phyloP scores from a whole-genome alignment of 73 alveolate genomes.

The Symbiodinium pilosum region DNA sequence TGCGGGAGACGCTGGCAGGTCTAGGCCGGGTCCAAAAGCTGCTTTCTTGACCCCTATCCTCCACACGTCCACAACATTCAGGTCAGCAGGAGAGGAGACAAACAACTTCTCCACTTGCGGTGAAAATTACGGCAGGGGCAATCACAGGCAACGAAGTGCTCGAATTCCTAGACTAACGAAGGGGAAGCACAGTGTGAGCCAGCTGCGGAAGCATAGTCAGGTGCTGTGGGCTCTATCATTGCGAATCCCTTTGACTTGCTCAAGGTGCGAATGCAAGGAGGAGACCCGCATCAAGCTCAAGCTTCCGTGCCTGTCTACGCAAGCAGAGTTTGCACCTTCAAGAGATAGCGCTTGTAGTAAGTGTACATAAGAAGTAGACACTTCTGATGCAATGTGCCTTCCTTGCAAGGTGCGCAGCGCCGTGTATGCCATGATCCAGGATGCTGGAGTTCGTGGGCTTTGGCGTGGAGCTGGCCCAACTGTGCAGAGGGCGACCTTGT shows the following conservation, averaged over 20 bases:
- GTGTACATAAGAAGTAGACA: too few species aligned
- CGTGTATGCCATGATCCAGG: background rate
- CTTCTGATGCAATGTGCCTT: too few species aligned
- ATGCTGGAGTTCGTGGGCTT: conserved; percentile 90
- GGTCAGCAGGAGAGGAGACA: conserved; percentile 22
- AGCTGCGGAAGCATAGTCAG: too few species aligned
- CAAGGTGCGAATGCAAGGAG: conserved; percentile 97
- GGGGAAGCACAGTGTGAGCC: too few species aligned
- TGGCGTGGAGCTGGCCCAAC: conserved; percentile 97
- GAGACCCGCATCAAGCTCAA: conserved; percentile 13
- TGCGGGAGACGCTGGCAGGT: conserved; percentile 78
- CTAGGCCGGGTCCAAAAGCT: background rate
- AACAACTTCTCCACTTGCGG: conserved; percentile 35
- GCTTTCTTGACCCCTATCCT: too few species aligned
- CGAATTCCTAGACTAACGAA: background rate
- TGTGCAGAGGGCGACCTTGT: conserved; percentile 96
- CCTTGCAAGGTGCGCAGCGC: too few species aligned
- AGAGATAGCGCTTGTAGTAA: background rate
- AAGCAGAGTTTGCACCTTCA: too few species aligned
- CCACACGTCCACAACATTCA: background rate
- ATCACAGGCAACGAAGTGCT: conserved; percentile 9
- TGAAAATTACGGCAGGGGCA: conserved; percentile 51
- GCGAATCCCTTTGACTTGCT: conserved; percentile 96
- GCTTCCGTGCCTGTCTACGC: conserved; percentile 6
- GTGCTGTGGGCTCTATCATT: conserved; percentile 95